phyloP scores from a whole-genome alignment of 306 rosid species.

The Cicer chorassanicum region DNA sequence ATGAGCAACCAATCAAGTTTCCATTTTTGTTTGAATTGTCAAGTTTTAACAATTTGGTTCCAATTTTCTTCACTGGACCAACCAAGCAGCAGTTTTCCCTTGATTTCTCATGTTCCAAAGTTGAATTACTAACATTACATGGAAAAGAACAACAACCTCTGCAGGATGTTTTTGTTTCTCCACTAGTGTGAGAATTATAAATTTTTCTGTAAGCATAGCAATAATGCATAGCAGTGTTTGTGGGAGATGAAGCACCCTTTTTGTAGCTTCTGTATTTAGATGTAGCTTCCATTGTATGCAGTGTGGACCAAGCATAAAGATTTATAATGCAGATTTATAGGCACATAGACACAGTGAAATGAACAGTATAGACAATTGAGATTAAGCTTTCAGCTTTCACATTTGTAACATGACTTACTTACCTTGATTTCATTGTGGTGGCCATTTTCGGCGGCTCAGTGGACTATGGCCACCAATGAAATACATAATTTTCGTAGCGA shows the following conservation, averaged over 20 bases:
- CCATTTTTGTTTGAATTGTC: constrained; percentile 25
- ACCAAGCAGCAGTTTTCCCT: constrained; percentile 34
- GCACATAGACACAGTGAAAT: neutral
- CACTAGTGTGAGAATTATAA: constrained; percentile 15
- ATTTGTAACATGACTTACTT: too few relatives aligned
- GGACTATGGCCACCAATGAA: too few relatives aligned
- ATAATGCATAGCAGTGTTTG: constrained; percentile 15
- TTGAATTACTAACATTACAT: constrained; percentile 38
- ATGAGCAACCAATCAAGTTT: constrained; percentile 9
- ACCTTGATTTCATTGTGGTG: too few relatives aligned
- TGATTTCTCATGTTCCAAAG: constrained; percentile 27
- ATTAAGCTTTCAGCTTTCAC: neutral
- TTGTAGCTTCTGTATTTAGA: constrained; percentile 37
- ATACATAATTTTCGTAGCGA: too few relatives aligned
- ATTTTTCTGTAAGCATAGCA: constrained; percentile 32
- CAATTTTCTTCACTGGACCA: constrained; percentile 35
- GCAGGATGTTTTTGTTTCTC: constrained; percentile 34
- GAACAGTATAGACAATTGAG: neutral
- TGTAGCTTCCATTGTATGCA: constrained; percentile 42
- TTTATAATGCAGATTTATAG: constrained; percentile 33
- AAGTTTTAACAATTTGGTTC: constrained; percentile 38
- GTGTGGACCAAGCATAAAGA: constrained; percentile 26
- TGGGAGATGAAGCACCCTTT: constrained; percentile 35
- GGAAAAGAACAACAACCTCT: constrained; percentile 31
- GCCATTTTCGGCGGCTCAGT: too few relatives aligned